Evolutionary conservation across 352 stramenopile species (phyloP).

Genomic region (Achlya hypogyna): DNA sequence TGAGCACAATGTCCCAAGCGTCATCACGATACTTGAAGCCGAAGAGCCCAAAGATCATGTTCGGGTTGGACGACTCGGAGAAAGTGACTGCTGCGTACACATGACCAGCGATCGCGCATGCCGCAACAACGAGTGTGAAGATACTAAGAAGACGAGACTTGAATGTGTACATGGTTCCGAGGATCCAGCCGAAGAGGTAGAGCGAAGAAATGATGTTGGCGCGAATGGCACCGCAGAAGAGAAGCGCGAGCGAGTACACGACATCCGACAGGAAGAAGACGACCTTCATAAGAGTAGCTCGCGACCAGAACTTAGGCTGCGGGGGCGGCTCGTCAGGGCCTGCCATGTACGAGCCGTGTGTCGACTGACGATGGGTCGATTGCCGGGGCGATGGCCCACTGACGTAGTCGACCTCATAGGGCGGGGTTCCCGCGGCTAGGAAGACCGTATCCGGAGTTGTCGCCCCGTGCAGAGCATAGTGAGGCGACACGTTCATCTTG

Average conservation of each 20-base stretch:
- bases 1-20: conserved; percentile 31
- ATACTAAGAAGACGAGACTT: conserved; percentile 38
- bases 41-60: conserved; percentile 24
- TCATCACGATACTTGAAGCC: conserved; percentile 39
- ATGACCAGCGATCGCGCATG: conserved; percentile 37
- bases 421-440: not conserved
- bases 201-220: conserved; percentile 1
- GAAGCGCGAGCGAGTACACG: conserved; percentile 15
- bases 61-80: not conserved
- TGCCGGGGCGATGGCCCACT: not conserved
- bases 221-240: not conserved
- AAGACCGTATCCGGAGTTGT: conserved; percentile 1
- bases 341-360: not conserved
- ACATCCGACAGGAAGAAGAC: conserved; percentile 15
- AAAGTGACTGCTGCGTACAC: conserved; percentile 23
- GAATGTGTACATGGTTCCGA: conserved; percentile 51
- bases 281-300: conserved; percentile 10
- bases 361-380: not conserved
- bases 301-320: conserved; percentile 7
- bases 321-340: not conserved
- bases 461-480: not conserved
- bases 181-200: conserved; percentile 11
- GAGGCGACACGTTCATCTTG: not conserved
- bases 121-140: conserved; percentile 39
- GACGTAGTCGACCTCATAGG: conserved; percentile 4